Base-by-base conservation (phyloP, 352 stramenopile genomes). In the Thraustotheca clavata region DNA sequence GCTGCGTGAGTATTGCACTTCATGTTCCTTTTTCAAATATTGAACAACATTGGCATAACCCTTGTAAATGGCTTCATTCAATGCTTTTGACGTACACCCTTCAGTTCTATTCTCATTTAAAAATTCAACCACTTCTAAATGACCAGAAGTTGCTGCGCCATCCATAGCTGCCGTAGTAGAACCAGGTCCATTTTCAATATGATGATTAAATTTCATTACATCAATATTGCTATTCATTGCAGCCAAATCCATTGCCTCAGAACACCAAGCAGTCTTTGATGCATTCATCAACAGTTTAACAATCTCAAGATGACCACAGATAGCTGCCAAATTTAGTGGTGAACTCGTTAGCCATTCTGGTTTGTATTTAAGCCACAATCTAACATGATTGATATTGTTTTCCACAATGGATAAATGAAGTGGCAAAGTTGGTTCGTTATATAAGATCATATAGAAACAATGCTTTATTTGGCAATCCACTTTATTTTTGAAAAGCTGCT, bases 131-230 rank as follows among this genome's bases (percentile, higher is more conserved):
- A 77, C 68, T 2, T 76, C 54, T 20, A 79, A 59, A 33, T 77
- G 72, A 31, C 74, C 74, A 16, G 70, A 73, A 1, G 62, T 61
- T 12, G 74, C 74, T 0, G 74, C 74, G 50, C 59, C 69, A 33
- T 82, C 73, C 69, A 82, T 77, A 0, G 74, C 73, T 0, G 70
- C 39, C 38, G 67, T 75, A 7, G 73, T 73, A 33, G 72, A 78
- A 39, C 76, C 72, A 35, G 63, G 52, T 27, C 43, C 9, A 31
- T 20, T 20, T 20, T 16, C 38, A 43, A 35, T 24, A 9, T 24
- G 7, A 31, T 78, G 70, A 7, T 77, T 49, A 35, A 47, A 69
- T 38, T 71, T 69, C 3, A 77, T 62, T 69, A 80, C 73, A 5
- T 52, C 29, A 4, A 80, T 29, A 50, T 80, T 54, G 38, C 73